Evolutionary conservation across 1,284 basidiomycete species (phyloP).

Genomic region (Mycena citricolor): DNA sequence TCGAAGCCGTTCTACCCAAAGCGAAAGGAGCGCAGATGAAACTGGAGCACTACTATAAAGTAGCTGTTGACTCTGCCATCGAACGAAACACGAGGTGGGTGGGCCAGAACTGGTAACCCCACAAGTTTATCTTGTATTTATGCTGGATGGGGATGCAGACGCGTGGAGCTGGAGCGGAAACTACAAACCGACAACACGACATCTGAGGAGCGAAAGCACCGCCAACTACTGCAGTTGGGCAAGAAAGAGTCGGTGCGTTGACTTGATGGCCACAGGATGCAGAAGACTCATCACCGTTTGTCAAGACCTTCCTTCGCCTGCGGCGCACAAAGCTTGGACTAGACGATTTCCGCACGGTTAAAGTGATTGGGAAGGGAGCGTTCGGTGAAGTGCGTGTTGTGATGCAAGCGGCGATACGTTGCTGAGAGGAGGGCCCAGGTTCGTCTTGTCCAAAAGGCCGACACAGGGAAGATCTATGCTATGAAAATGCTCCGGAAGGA

Average conservation of each 20-base stretch:
- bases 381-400: conserved; percentile 75
- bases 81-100: conserved; percentile 81
- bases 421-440: conserved; percentile 56
- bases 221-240: conserved; percentile 80
- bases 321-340: conserved; percentile 85
- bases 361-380: conserved; percentile 93
- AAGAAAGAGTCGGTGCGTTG: conserved; percentile 65
- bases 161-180: conserved; percentile 81
- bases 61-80: conserved; percentile 88
- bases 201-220: conserved; percentile 76
- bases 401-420: background rate
- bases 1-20: conserved; percentile 76
- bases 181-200: conserved; percentile 63
- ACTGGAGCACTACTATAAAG: conserved; percentile 89
- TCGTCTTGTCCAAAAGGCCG: conserved; percentile 92
- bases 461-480: conserved; percentile 98
- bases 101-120: conserved; percentile 4
- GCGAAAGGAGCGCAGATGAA: conserved; percentile 89
- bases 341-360: conserved; percentile 88
- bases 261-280: too few species aligned
- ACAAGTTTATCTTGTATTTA: background rate
- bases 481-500: conserved; percentile 99
- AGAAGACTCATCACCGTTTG: background rate
- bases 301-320: conserved; percentile 60
- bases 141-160: conserved; percentile 44